Evolutionary conservation across 1,139 yeast genomes (phyloP).

Genomic region (Kodamaea ohmeri): DNA sequence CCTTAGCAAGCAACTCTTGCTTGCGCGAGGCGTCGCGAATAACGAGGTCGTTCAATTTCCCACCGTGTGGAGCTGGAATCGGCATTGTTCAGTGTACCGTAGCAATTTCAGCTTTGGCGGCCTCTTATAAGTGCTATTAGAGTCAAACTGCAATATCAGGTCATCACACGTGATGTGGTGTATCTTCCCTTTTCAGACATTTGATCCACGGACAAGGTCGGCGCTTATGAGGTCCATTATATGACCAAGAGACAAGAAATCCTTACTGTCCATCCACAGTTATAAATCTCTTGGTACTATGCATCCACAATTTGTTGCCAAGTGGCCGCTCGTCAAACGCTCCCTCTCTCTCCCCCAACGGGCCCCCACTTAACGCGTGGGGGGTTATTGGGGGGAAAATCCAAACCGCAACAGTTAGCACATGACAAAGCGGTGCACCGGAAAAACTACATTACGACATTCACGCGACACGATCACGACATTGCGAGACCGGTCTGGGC

Average conservation of each 20-base stretch:
- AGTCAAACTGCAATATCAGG: slow-evolving; percentile 5
- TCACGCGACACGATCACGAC: no score
- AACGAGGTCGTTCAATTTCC: slow-evolving; percentile 78
- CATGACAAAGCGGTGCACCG: no score
- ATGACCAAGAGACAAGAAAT: background rate
- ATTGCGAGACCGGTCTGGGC: no score
- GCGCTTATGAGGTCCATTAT: background rate
- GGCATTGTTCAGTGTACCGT: slow-evolving; percentile 27
- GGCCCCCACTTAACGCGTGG: no score
- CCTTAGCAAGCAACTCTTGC: slow-evolving; percentile 54
- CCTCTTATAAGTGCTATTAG: slow-evolving; percentile 1
- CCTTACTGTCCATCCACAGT: background rate
- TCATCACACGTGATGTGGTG: slow-evolving; percentile 11
- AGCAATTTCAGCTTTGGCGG: background rate
- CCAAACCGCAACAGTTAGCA: no score
- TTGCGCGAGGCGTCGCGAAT: slow-evolving; percentile 72
- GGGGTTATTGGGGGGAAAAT: no score
- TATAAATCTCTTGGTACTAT: background rate
- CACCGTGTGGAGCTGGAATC: slow-evolving; percentile 92
- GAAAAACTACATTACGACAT: no score
- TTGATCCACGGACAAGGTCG: no score
- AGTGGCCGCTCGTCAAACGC: no score
- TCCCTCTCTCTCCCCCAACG: no score
- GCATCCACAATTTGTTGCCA: background rate
- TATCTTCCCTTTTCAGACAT: background rate